A percentile compares a stretch with the other conserved stretches of the same genome.
These are phyloP conservation scores for Elasticomyces elasticus DNA, from an alignment of 495 filamentous ascomycete species.

Conservation along the genomic window DNA sequence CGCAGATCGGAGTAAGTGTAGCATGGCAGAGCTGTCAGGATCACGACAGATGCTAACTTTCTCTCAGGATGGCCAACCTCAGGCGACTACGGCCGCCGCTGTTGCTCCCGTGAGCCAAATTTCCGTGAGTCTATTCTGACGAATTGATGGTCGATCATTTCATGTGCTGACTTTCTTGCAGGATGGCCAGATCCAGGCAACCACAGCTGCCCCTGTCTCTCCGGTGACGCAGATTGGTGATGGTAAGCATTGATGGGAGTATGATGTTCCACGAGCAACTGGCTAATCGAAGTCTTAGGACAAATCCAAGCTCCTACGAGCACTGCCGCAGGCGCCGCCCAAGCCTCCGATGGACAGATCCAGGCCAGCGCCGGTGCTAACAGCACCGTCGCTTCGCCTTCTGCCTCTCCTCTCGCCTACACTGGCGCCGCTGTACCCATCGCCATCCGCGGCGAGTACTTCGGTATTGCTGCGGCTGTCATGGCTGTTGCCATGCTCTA, in stretches of 20 bases:
- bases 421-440: slow-evolving; percentile 15
- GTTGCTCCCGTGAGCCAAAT: slow-evolving; percentile 30
- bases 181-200: neutral
- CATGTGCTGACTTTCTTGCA: neutral
- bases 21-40: neutral
- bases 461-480: slow-evolving; percentile 21
- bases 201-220: slow-evolving; percentile 3
- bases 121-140: too few relatives aligned
- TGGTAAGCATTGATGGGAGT: slow-evolving; percentile 21
- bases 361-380: slow-evolving; percentile 13
- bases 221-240: slow-evolving; percentile 20
- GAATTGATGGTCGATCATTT: neutral
- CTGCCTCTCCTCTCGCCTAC: neutral
- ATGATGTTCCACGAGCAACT: neutral
- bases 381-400: slow-evolving; percentile 3
- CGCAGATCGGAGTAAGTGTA: neutral
- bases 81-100: slow-evolving; percentile 6
- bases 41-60: neutral
- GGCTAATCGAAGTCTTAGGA: neutral
- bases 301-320: slow-evolving; percentile 15
- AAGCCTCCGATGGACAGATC: slow-evolving; percentile 22
- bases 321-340: neutral
- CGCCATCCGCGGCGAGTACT: slow-evolving; percentile 18
- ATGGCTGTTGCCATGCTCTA: slow-evolving; percentile 22
- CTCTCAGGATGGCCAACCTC: slow-evolving; percentile 13